A percentile compares a stretch with the other conserved stretches of the same genome.
These are phyloP conservation scores for Paramecium primaurelia DNA, from an alignment of 73 alveolate species.

Conservation along the genomic window DNA sequence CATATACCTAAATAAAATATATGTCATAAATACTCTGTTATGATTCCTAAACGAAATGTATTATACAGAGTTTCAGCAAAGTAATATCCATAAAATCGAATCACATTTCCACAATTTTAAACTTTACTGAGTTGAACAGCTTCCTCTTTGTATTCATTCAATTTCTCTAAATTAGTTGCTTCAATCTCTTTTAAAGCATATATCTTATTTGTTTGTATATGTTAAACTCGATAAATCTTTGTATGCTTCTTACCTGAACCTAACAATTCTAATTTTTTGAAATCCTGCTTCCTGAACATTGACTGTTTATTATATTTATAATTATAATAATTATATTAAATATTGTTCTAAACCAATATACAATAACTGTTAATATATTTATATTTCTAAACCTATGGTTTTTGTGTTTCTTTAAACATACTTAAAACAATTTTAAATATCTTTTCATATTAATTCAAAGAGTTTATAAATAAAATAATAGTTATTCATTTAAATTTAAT, in stretches of 20 bases:
- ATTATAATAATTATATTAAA: neutral
- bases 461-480: neutral
- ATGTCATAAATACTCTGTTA: slow-evolving; percentile 68
- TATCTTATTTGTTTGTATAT: slow-evolving; percentile 80
- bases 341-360: neutral
- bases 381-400: neutral
- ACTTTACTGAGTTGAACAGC: slow-evolving; percentile 93
- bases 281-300: slow-evolving; percentile 89
- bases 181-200: slow-evolving; percentile 95
- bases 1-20: slow-evolving; percentile 62
- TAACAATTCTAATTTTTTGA: slow-evolving; percentile 90
- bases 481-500: too few relatives aligned
- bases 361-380: neutral
- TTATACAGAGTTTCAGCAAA: slow-evolving; percentile 93
- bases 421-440: too few relatives aligned
- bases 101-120: slow-evolving; percentile 90
- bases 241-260: slow-evolving; percentile 96
- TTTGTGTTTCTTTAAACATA: too few relatives aligned
- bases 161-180: slow-evolving; percentile 91
- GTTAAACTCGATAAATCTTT: slow-evolving; percentile 86
- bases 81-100: slow-evolving; percentile 92
- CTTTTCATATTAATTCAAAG: neutral
- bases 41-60: slow-evolving; percentile 92
- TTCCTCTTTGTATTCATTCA: slow-evolving; percentile 96
- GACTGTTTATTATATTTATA: neutral